Percentiles rank a stretch among this genome's conserved stretches.
Conservation (phyloP, 352 stramenopile species). For the Pythium sp. region DNA sequence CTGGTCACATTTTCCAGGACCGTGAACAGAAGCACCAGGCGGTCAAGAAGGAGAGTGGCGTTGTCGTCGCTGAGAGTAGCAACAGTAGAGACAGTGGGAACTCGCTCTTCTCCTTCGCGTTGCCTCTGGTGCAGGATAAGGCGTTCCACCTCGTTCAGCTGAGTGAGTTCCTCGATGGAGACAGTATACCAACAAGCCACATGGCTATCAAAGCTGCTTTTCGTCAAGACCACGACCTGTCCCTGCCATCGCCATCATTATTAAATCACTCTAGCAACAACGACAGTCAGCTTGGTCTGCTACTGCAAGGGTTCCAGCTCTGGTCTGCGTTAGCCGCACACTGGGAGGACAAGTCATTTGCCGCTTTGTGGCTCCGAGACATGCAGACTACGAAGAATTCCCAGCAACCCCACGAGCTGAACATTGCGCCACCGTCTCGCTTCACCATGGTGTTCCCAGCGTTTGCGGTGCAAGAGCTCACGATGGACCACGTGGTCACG, state of each 20-base stretch:
- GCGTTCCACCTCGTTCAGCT: conserved; percentile 35
- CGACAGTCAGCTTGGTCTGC: not conserved
- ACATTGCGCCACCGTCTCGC: conserved; percentile 14
- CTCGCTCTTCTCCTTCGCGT: conserved; percentile 26
- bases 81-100: not conserved
- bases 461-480: conserved; percentile 17
- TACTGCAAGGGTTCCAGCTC: conserved; percentile 33
- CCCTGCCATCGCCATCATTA: conserved; percentile 10
- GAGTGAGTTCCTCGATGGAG: conserved; percentile 27
- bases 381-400: not conserved
- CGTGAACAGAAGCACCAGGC: not conserved
- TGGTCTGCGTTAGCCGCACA: conserved; percentile 39
- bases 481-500: conserved; percentile 29
- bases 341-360: conserved; percentile 27
- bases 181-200: conserved; percentile 29
- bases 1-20: conserved; percentile 5
- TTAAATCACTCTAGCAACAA: not conserved
- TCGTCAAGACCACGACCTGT: conserved; percentile 33
- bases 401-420: not conserved
- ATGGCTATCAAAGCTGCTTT: conserved; percentile 34
- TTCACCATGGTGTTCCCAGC: conserved; percentile 20
- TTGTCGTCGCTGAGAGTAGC: not conserved
- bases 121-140: conserved; percentile 33
- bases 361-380: conserved; percentile 24
- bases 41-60: not conserved